These are phyloP conservation scores for Neurospora terricola DNA, from an alignment of 495 filamentous ascomycete species.

Conservation along the genomic window DNA sequence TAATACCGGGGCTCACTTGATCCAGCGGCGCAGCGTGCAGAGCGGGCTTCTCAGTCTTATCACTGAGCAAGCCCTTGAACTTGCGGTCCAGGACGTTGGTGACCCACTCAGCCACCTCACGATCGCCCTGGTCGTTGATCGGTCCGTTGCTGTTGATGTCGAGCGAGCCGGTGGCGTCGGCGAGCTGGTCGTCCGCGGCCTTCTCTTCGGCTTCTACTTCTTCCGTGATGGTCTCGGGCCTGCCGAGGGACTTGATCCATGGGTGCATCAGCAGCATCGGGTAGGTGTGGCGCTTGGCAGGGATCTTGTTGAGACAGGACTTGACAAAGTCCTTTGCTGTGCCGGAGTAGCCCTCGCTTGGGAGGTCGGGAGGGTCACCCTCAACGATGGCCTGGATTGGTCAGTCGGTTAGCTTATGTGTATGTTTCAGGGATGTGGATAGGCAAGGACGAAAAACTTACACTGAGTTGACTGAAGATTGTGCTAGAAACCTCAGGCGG, in stretches of 20 bases:
- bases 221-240: conserved; percentile 74
- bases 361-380: conserved; percentile 82
- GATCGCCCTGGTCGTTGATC: conserved; percentile 43
- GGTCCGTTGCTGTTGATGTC: conserved; percentile 23
- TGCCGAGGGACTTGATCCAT: conserved; percentile 73
- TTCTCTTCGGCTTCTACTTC: conserved; percentile 55
- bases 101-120: conserved; percentile 82
- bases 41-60: conserved; percentile 46
- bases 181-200: conserved; percentile 37
- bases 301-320: conserved; percentile 86
- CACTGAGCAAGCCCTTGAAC: conserved; percentile 34
- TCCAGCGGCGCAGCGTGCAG: conserved; percentile 71
- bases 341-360: conserved; percentile 63
- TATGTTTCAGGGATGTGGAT: not conserved
- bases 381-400: conserved; percentile 84
- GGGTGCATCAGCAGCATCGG: conserved; percentile 79
- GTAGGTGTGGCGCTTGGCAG: conserved; percentile 83
- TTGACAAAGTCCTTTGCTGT: conserved; percentile 78
- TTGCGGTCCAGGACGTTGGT: conserved; percentile 55
- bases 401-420: not conserved
- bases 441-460: conserved; percentile 41
- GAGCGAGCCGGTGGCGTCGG: conserved; percentile 32
- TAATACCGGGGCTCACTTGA: conserved; percentile 35
- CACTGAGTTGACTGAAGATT: conserved; percentile 94
- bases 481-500: conserved; percentile 97